Evolutionary conservation across 2,329 filamentous ascomycete genomes (phyloP), one percentile per base, ranked within the genome.

Genomic region (Aspergillus fumigatus): DNA sequence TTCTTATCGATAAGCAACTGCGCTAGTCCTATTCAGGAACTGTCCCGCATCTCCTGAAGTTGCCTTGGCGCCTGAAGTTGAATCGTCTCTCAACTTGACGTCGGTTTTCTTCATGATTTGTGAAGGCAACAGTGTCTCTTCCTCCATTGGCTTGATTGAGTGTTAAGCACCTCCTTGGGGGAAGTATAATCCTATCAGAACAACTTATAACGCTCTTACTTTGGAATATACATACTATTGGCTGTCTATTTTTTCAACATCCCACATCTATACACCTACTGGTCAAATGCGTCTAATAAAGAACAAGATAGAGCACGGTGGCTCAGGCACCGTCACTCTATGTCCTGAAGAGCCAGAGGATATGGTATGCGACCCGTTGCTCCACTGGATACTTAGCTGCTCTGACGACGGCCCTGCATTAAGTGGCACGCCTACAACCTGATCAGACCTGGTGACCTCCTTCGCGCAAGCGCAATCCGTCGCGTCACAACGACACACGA

Each of bases 401-500:
- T 51, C 60, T 63, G 45, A 59, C 45, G 45, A 59, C 45, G 50
- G 49, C 23, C 9, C 10, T 38, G 11, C 19, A 43, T 48, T 40
- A 60, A 87, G 85, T 90, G 88, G 88, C 87, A 89, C 69, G 84
- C 85, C 61, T 89, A 87, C 78, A 90, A 90, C 72, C 80, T 90
- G 43, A 88, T 90, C 67, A 82, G 85, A 54, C 81, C 84, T 4
- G 77, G 76, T 59, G 88, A 90, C 65, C 77, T 83, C 51, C 79
- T 90, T 40, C 83, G 83, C 62, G 87, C 86, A 57, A 83, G 81
- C 55, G 86, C 88, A 35, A 77, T 89, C 51, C 86, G 88, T 49
- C 83, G 85, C 58, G 81, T 90, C 4, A 82, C 82, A n/a, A 82
- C 85, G 59, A 81, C 82, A 11, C 68, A 76, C 58, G 77, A 79